Evolutionary conservation across 1,139 yeast species (phyloP).

Genomic region (Taphrina confusa): DNA sequence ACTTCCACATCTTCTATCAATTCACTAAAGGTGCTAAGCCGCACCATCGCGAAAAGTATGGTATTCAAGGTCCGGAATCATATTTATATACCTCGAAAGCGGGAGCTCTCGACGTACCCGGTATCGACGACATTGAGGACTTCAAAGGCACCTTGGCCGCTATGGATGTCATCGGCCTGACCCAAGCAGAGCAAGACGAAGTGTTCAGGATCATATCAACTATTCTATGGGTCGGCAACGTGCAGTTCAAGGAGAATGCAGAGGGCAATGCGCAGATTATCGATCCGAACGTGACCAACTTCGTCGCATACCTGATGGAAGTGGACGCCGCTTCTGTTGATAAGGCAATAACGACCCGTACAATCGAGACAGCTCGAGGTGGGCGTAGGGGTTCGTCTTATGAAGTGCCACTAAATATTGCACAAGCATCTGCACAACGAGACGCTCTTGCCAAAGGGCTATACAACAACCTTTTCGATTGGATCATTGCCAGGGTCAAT

Average conservation of each 20-base stretch:
- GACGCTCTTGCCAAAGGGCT: constrained; percentile 96
- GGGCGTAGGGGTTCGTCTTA: constrained; percentile 88
- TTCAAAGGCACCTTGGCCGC: constrained; percentile 79
- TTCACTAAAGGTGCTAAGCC: constrained; percentile 90
- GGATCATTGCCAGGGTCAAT: constrained; percentile 97
- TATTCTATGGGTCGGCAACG: constrained; percentile 91
- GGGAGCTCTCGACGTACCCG: constrained; percentile 80
- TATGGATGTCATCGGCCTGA: constrained; percentile 82
- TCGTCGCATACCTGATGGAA: constrained; percentile 86
- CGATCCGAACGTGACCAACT: constrained; percentile 86
- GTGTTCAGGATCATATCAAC: constrained; percentile 83
- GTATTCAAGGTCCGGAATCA: constrained; percentile 91
- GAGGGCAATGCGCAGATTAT: constrained; percentile 80
- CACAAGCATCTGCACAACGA: constrained; percentile 91
- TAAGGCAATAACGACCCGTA: constrained; percentile 72
- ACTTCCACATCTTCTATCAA: constrained; percentile 96
- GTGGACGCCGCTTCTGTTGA: constrained; percentile 69
- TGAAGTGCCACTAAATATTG: constrained; percentile 87
- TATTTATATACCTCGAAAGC: constrained; percentile 86
- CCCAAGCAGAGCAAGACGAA: constrained; percentile 81
- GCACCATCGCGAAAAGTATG: constrained; percentile 75
- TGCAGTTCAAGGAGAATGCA: constrained; percentile 74
- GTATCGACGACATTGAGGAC: constrained; percentile 79
- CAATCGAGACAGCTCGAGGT: constrained; percentile 79
- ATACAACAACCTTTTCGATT: constrained; percentile 87